Conservation (phyloP, 2,329 filamentous ascomycete genomes). For the Cladosporium sp. region DNA sequence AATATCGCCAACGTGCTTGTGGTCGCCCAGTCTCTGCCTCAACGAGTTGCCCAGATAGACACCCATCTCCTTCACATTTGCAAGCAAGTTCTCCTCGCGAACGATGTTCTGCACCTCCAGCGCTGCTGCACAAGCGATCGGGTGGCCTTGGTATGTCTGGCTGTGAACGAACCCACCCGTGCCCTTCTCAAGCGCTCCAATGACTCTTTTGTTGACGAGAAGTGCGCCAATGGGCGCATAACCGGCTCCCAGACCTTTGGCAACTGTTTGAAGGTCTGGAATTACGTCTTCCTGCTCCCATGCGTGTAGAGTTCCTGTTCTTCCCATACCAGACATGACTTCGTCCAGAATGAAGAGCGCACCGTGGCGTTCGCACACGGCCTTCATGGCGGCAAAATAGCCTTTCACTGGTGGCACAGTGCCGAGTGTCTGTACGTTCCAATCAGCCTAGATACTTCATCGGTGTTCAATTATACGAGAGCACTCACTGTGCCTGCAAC, state of each 20-base stretch:
- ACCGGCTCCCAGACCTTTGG: conserved; percentile 60
- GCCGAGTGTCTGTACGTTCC: conserved; percentile 37
- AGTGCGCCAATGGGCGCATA: conserved; percentile 57
- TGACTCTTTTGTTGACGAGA: conserved; percentile 47
- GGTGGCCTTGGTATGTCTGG: conserved; percentile 58
- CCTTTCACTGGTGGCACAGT: conserved; percentile 48
- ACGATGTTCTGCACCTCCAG: conserved; percentile 58
- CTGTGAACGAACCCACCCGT: conserved; percentile 49
- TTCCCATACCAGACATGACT: conserved; percentile 22
- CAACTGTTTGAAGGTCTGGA: conserved; percentile 60
- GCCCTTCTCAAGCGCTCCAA: conserved; percentile 39
- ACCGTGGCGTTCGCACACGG: conserved; percentile 52
- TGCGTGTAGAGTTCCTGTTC: conserved; percentile 28
- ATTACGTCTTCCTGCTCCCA: conserved; percentile 37
- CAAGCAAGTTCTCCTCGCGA: conserved; percentile 48
- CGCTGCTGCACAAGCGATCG: conserved; percentile 53
- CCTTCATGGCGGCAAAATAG: conserved; percentile 52
- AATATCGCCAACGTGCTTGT: conserved; percentile 53
- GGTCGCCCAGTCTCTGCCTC: conserved; percentile 34
- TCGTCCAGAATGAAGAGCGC: conserved; percentile 53
- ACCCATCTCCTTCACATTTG: conserved; percentile 53
- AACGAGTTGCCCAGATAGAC: conserved; percentile 41
- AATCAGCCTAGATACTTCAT: neutral
- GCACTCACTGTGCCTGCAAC: conserved; percentile 37
- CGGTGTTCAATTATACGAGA: neutral